Evolutionary conservation across 2,329 filamentous ascomycete species (phyloP), one percentile per base, ranked within the genome.

Genomic region (Paecilomyces dactylethromorphus): DNA sequence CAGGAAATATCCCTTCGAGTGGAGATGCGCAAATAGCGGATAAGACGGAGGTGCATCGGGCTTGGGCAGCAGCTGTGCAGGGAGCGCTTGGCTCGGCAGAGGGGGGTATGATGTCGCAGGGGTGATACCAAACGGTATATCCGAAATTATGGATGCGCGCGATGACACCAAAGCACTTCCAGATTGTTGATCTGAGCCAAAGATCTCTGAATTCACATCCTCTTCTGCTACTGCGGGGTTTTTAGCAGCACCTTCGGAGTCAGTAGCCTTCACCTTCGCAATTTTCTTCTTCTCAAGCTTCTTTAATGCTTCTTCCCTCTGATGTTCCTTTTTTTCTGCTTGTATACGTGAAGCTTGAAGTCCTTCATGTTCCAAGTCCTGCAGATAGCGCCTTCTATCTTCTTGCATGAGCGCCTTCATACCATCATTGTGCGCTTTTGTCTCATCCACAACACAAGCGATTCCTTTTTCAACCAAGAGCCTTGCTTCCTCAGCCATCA

Each of bases 401-500:
- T 81, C 77, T 12, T 82, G 78, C 62, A 83, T 79, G 63, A 88
- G 77, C 31, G 81, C 78, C 56, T 82, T 76, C 64, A 96, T 82
- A 53, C 82, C 83, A 45, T 82, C 71, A 39, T 84, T 81, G 74
- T 97, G 94, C 64, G 84, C 85, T 56, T 82, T 79, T 56, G 81
- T 80, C 75, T 96, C 92, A 72, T 97, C 91, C 66, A 93, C 86
- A 65, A 96, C 82, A 74, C 88, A 91, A 50, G 87, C 93, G 66
- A 86, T 84, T 60, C 84, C 86, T 65, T 87, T 88, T 65, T 91
- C 87, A 59, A 96, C 86, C 29, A 99, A 82, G 57, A 94, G 77
- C 63, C 87, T 84, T 3, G 88, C 92, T 78, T 99, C 94, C 76
- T 97, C 94, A 1, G 91, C 88, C 79, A 94, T 90, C 52, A 99